Percentiles rank a stretch among this genome's conserved stretches.
Conservation (phyloP, 768 basidiomycete genomes). For the Epithele typhae region DNA sequence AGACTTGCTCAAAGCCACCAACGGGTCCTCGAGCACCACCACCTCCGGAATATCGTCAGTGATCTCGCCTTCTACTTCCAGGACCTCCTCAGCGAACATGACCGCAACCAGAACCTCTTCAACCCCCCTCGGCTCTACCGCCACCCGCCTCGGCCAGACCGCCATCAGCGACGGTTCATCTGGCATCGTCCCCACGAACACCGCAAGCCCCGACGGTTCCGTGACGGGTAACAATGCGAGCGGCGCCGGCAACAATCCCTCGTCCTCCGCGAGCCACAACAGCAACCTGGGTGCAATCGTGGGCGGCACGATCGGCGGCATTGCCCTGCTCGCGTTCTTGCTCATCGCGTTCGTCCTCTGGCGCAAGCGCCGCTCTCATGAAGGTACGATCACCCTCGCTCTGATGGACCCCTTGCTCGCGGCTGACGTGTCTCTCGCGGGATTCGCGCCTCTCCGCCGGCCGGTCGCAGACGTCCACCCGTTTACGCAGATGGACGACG, state of each 20-base stretch:
- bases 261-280: neutral
- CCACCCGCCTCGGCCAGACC: neutral
- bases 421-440: too few relatives aligned
- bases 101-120: neutral
- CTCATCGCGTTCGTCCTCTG: neutral
- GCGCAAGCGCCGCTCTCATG: neutral
- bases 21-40: neutral
- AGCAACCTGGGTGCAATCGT: neutral
- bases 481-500: too few relatives aligned
- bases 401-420: too few relatives aligned
- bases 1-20: neutral
- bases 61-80: neutral
- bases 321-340: neutral
- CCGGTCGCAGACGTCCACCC: neutral
- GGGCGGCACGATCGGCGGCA: neutral
- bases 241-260: neutral
- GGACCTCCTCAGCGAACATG: neutral
- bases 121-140: neutral
- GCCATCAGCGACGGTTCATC: neutral
- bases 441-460: too few relatives aligned
- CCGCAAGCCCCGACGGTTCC: neutral
- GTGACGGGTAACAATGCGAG: too few relatives aligned
- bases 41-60: neutral
- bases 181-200: neutral
- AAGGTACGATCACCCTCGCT: too few relatives aligned